Base-by-base conservation (phyloP, 1,284 basidiomycete genomes). In the Irpex rosettiformis region DNA sequence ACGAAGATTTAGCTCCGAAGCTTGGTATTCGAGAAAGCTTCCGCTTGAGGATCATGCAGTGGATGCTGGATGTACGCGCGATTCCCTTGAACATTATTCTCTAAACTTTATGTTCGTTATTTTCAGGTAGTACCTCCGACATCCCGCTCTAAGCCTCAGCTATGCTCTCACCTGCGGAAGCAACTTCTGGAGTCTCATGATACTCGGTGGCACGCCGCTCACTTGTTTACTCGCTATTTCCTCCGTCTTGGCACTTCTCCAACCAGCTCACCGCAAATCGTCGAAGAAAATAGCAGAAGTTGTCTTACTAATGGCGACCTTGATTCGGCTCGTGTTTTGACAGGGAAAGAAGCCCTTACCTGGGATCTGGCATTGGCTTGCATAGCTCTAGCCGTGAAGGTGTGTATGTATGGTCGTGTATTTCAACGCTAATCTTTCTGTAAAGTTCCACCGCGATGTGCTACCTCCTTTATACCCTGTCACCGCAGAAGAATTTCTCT, bases 391-490 rank as follows among this genome's bases (percentile, higher is more conserved):
- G 79, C 82, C 59, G 77, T 84, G 33, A 88, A 87, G 78, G 84
- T 82, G 40, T 13, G 60, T 2, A n/a, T 37, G 30, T 33, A 7
- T 24, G 10, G 21, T 24, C 8, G 11, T 16, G 16, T 30, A 29
- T 18, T 3, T 13, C 48, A 33, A 24, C 24, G 51, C n/a, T 49
- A 8, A 52, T 18, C 54, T 27, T 45, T 49, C 42, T 8, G 48
- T 40, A 28, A 55, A 87, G 85, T 75, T 83, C 56, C 82, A 87
- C 69, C 79, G 85, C n/a, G 85, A 88, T 66, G 79, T 82, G 49
- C 70, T 87, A 16, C 63, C 72, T 0, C 85, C 85, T 2, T 72
- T 86, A 8, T 66, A 73, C 25, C 81, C 83, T 1, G 75, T 87
- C 1, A 76, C 73, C 51, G 76, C 80, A 0, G 63, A 67, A 40